Base-by-base conservation (phyloP, 2,329 filamentous ascomycete species). In the Coleophoma cylindrospora region DNA sequence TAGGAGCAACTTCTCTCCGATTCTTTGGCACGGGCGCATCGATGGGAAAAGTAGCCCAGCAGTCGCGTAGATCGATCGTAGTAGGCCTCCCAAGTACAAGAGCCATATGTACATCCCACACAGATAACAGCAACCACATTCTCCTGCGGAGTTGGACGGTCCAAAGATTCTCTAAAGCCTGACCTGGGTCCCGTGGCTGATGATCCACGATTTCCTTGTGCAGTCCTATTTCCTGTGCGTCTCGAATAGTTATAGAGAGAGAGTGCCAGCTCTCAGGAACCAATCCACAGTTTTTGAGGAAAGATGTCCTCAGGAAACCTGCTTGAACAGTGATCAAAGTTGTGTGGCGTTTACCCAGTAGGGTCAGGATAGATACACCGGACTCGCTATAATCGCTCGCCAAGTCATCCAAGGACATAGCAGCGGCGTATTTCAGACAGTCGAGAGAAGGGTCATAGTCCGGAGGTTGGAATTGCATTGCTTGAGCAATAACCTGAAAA, bases 161-260 rank as follows among this genome's bases (percentile, higher is more conserved):
- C 81, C 81, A 84, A 56, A 81, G 71, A 51, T 77, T 80, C 52
- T 79, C 74, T 14, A 82, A 64, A 2, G 75, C 65, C 37, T 71
- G 65, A 34, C 73, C 48, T 41, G 48, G 45, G 46, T 46, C 66
- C 13, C 63, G 66, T 3, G 76, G 74, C 45, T 73, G 72, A 0
- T 77, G 77, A 54, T 81, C 77, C 27, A 75, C 64, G 34, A 67
- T 70, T 54, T 79, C 74, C 12, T 75, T 71, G 55, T 85, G 66
- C 57, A 85, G 67, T 12, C 80, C 81, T 38, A 84, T 74, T 56
- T 84, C 81, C 60, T 84, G 81, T 0, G 79, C 81, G 60, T 84
- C 80, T 38, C 79, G 70, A 49, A 84, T 82, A 0, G 77, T 75
- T 19, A 73, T 70, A 1, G 77, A 76, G 32, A 84, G 56, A 4